These are phyloP conservation scores for Rubia occidens DNA, from an alignment of 305 asterid species.

Conservation along the genomic window DNA sequence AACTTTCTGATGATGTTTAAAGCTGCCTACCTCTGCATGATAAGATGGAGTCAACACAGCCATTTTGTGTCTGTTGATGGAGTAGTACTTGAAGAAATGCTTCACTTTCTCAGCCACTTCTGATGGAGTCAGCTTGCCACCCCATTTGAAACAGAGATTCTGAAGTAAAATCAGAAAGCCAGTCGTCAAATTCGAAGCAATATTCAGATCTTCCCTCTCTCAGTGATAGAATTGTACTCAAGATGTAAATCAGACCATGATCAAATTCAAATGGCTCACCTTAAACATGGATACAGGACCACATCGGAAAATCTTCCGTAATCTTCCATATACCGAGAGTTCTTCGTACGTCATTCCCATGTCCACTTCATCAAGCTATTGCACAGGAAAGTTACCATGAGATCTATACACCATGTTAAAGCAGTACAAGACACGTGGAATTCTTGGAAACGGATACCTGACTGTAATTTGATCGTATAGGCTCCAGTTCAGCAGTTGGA, in stretches of 20 bases:
- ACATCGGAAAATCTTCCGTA: constrained; percentile 91
- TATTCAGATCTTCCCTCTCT: no score
- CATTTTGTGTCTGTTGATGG: constrained; percentile 95
- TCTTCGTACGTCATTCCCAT: constrained; percentile 99
- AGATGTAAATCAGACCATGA: background rate
- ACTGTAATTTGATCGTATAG: constrained; percentile 75
- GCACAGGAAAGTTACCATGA: constrained; percentile 20
- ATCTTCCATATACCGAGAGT: constrained; percentile 83
- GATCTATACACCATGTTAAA: background rate
- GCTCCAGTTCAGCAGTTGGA: constrained; percentile 97
- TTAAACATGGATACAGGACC: constrained; percentile 98
- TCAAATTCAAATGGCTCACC: constrained; percentile 29
- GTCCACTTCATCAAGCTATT: constrained; percentile 95
- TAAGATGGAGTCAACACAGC: constrained; percentile 85
- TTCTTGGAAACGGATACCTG: constrained; percentile 41
- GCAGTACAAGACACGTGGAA: background rate
- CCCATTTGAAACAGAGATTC: constrained; percentile 95
- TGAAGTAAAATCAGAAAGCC: constrained; percentile 19
- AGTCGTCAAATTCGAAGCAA: background rate
- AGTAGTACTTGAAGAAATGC: constrained; percentile 82
- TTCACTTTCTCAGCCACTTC: constrained; percentile 86
- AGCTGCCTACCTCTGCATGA: constrained; percentile 66
- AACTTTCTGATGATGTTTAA: background rate
- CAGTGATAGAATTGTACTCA: no score
- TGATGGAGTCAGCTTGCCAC: constrained; percentile 56